Evolutionary conservation across 2,329 filamentous ascomycete genomes (phyloP).

Genomic region (Penicillium sp.): DNA sequence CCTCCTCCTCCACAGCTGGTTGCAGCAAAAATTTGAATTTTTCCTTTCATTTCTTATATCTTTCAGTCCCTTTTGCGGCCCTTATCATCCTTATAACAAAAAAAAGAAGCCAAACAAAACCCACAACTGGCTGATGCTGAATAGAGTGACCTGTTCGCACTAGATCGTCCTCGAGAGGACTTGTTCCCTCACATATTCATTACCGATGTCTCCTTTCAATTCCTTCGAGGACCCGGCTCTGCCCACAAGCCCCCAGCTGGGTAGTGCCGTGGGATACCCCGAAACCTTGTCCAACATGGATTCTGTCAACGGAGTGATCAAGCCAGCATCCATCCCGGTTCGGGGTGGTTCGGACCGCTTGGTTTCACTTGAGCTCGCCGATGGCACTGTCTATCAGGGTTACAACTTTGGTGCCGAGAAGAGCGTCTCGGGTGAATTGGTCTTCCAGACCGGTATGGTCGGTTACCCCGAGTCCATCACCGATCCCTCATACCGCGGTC

Average conservation of each 20-base stretch:
- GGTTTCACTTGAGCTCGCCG: conserved; percentile 86
- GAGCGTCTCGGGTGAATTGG: conserved; percentile 92
- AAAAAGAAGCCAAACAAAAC: neutral
- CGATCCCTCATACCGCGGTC: conserved; percentile 82
- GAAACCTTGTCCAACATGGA: conserved; percentile 34
- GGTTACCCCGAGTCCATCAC: conserved; percentile 95
- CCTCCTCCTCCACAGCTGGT: conserved; percentile 10
- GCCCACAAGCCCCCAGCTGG: conserved; percentile 42
- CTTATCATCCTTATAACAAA: neutral
- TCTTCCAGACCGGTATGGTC: conserved; percentile 99
- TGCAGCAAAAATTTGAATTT: conserved; percentile 2
- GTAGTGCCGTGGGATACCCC: conserved; percentile 41
- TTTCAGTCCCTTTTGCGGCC: conserved; percentile 6
- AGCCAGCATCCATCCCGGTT: conserved; percentile 63
- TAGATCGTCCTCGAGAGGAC: conserved; percentile 42
- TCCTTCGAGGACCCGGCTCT: conserved; percentile 32
- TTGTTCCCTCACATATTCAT: conserved; percentile 26
- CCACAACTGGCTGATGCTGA: conserved; percentile 35
- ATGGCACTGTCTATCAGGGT: conserved; percentile 87
- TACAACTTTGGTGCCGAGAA: conserved; percentile 95
- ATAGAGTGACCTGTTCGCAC: conserved; percentile 34
- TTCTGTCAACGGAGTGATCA: conserved; percentile 39
- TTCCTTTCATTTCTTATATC: conserved; percentile 19
- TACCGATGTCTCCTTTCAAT: conserved; percentile 32
- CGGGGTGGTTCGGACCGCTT: conserved; percentile 56